Base-by-base conservation (phyloP, 805 yeast species). In the Monosporozyma servazzii region DNA sequence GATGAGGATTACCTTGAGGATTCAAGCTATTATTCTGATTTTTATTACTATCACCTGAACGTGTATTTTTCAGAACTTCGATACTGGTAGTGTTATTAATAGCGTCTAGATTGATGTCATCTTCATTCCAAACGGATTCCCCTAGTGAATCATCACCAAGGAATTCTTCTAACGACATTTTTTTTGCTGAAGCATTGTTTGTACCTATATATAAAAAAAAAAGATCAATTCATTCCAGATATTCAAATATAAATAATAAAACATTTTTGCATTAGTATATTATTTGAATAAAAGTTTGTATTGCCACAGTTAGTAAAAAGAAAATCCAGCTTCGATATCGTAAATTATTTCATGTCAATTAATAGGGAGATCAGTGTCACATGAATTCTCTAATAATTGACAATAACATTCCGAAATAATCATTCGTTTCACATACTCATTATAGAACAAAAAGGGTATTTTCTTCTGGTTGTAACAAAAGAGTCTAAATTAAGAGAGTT, bases 91-190 rank as follows among this genome's bases (percentile, higher is more conserved):
- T 66, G 48, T 63, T 64, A 13, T 55, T 60, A 31, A 67, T 64
- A 8, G 67, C 68, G 47, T 64, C 68, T 48, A 66, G 48, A 51
- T 67, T 63, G 49, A 67, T 65, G 25, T 65, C 70, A 43, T 63
- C 68, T 49, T 66, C 69, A 43, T 65, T 59, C 69, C 69, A 66
- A 5, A 61, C 66, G 7, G 68, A 58, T 30, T 63, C 68, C n/a
- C 67, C 68, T 40, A 74, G 59, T 42, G 71, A 61, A 46, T 73
- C 71, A 54, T 74, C 77, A 27, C 71, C 73, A 49, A 71, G 64
- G 59, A 75, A 75, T 55, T 74, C 78, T 53, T 71, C 71, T 27
- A 75, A 61, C 30, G 76, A 70, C 77, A 75, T 75, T 56, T 73
- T 74, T 54, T 73, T 74, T 49, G 61, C 61, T 31, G 58, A 55